Conservation (phyloP, 2,329 filamentous ascomycete genomes). For the Cladophialophora bantiana region DNA sequence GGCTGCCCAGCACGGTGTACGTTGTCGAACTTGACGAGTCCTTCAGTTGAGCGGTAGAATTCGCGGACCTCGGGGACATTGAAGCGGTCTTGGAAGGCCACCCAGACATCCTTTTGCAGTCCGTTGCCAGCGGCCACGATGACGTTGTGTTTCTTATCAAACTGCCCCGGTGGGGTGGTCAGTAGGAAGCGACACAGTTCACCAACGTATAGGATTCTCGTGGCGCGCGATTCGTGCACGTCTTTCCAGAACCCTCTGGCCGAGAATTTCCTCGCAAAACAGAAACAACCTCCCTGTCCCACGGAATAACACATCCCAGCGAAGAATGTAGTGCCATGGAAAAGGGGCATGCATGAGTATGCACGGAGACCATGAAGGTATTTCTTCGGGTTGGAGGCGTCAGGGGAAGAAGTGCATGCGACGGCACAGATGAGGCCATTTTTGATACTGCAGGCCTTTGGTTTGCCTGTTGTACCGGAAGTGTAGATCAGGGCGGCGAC, state of each 20-base stretch:
- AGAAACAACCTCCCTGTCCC: conserved; percentile 52
- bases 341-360: conserved; percentile 57
- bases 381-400: conserved; percentile 48
- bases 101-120: conserved; percentile 57
- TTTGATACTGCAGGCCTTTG: conserved; percentile 41
- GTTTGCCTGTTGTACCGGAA: conserved; percentile 51
- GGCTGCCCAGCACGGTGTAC: conserved; percentile 69
- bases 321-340: conserved; percentile 59
- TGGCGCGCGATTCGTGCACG: conserved; percentile 51
- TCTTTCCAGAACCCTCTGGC: conserved; percentile 38
- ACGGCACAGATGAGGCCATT: conserved; percentile 48
- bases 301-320: conserved; percentile 52
- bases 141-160: conserved; percentile 54
- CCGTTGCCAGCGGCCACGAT: conserved; percentile 57
- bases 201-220: conserved; percentile 64
- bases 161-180: conserved; percentile 50
- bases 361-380: conserved; percentile 54
- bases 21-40: conserved; percentile 69
- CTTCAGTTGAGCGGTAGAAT: conserved; percentile 80
- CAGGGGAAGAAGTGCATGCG: conserved; percentile 42
- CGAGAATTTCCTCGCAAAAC: conserved; percentile 48
- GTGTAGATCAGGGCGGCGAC: conserved; percentile 55
- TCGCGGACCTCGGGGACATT: conserved; percentile 65
- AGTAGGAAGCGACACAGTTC: conserved; percentile 59
- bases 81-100: conserved; percentile 50